A percentile compares a stretch with the other conserved stretches of the same genome.
phyloP scores from a whole-genome alignment of 202 grass and related monocot species.

The Brachypodium distachyon region DNA sequence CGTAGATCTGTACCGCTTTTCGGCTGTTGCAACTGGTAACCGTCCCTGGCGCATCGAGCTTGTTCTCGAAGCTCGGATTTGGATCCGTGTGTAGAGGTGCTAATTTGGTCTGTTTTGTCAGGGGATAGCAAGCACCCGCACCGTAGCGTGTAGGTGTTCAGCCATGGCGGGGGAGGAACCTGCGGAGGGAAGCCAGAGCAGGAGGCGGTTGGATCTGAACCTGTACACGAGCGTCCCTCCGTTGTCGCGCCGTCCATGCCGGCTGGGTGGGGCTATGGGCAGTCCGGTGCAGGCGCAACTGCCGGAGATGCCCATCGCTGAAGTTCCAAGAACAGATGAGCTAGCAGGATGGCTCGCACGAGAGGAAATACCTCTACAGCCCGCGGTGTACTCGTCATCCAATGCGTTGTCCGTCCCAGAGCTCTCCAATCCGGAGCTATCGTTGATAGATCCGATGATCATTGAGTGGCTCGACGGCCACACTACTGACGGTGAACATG shows the following conservation, averaged over 20 bases:
- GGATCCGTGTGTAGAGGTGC: too few relatives aligned
- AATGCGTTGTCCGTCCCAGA: too few relatives aligned
- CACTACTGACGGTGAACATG: slow-evolving; percentile 14
- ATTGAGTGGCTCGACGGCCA: slow-evolving; percentile 20
- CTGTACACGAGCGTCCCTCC: slow-evolving; percentile 45
- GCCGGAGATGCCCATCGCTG: background rate
- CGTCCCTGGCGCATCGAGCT: too few relatives aligned
- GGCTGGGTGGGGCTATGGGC: slow-evolving; percentile 16
- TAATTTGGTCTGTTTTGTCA: too few relatives aligned
- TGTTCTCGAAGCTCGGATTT: too few relatives aligned
- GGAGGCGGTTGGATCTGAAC: slow-evolving; percentile 54
- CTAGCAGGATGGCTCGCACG: too few relatives aligned
- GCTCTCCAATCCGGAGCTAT: slow-evolving; percentile 25
- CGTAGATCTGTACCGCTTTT: too few relatives aligned
- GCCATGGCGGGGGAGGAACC: slow-evolving; percentile 27
- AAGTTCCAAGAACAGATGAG: background rate
- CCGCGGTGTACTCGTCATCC: slow-evolving; percentile 36
- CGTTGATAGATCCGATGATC: slow-evolving; percentile 25
- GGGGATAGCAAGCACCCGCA: too few relatives aligned
- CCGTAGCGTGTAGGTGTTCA: too few relatives aligned
- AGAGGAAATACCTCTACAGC: background rate
- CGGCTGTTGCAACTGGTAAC: too few relatives aligned
- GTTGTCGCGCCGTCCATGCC: slow-evolving; percentile 28
- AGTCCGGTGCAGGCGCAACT: background rate
- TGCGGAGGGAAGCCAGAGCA: slow-evolving; percentile 9